Evolutionary conservation across 805 yeast species (phyloP).

Genomic region (Lipomyces spencermartinsiae): DNA sequence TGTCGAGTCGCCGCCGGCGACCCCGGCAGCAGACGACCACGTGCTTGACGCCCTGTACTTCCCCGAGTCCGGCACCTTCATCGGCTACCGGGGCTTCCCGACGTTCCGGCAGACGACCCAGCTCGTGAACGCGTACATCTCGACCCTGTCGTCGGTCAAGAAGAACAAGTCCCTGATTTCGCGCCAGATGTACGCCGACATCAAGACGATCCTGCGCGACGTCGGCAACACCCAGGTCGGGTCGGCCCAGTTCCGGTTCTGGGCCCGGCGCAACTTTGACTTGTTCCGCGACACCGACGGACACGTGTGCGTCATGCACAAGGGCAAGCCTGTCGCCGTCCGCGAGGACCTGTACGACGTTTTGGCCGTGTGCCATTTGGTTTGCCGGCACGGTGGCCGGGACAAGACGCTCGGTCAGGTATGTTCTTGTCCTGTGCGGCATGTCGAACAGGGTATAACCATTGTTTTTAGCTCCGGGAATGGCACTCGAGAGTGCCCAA

Average conservation of each 20-base stretch:
- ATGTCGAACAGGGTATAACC: neutral
- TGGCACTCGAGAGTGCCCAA: constrained; percentile 38
- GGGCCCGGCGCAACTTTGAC: constrained; percentile 33
- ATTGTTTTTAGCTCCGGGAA: constrained; percentile 23
- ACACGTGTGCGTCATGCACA: constrained; percentile 28
- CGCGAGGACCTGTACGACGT: constrained; percentile 35
- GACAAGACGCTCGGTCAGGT: constrained; percentile 35
- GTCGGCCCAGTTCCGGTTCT: constrained; percentile 35
- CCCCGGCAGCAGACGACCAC: neutral
- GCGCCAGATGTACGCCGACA: constrained; percentile 31
- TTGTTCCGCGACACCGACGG: constrained; percentile 20
- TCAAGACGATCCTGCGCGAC: constrained; percentile 21
- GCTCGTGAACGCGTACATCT: constrained; percentile 34
- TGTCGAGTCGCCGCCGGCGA: neutral
- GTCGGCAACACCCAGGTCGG: constrained; percentile 9
- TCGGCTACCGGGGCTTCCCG: constrained; percentile 36
- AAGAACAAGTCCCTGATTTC: constrained; percentile 33
- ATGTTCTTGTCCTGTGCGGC: neutral
- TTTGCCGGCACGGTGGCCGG: constrained; percentile 35
- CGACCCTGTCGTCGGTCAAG: constrained; percentile 33
- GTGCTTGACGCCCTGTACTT: constrained; percentile 31
- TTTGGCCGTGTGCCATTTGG: constrained; percentile 29
- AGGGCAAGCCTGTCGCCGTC: constrained; percentile 33
- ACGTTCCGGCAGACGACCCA: constrained; percentile 27
- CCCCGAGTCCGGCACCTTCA: constrained; percentile 26